These are phyloP conservation scores for Aureobasidium sp. DNA, from an alignment of 2,329 filamentous ascomycete genomes.

Conservation along the genomic window DNA sequence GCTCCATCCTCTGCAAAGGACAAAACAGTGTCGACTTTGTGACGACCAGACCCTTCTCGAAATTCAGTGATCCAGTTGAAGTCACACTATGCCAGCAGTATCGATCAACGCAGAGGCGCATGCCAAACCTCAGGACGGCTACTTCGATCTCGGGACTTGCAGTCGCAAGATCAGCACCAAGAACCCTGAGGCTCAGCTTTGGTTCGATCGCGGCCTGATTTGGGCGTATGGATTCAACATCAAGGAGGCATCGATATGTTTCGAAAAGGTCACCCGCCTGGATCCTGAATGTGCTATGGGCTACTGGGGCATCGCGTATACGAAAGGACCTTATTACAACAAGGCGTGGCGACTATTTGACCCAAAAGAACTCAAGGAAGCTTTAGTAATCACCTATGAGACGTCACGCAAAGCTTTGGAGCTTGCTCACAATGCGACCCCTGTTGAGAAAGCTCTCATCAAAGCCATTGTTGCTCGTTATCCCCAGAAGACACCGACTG, in stretches of 20 bases:
- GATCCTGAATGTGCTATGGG: conserved; percentile 56
- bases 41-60: background rate
- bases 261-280: conserved; percentile 49
- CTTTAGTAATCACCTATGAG: conserved; percentile 43
- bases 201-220: conserved; percentile 66
- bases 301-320: conserved; percentile 64
- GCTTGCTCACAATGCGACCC: conserved; percentile 32
- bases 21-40: background rate
- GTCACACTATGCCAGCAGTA: background rate
- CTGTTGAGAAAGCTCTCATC: conserved; percentile 57
- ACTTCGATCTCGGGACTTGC: conserved; percentile 55
- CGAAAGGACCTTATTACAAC: conserved; percentile 70
- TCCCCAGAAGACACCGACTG: conserved; percentile 31
- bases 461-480: conserved; percentile 57
- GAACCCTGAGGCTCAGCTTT: conserved; percentile 50
- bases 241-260: conserved; percentile 61
- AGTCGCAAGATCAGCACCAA: conserved; percentile 48
- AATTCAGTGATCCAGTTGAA: too few species aligned
- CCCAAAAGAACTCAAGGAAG: conserved; percentile 48
- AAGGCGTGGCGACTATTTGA: conserved; percentile 71
- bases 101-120: background rate
- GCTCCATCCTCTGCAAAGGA: background rate
- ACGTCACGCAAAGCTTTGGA: conserved; percentile 42
- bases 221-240: conserved; percentile 75
- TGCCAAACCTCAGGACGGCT: conserved; percentile 18